A percentile compares a stretch with the other conserved stretches of the same genome.
phyloP scores from a whole-genome alignment of 768 basidiomycete species.

The Lactarius indigo region DNA sequence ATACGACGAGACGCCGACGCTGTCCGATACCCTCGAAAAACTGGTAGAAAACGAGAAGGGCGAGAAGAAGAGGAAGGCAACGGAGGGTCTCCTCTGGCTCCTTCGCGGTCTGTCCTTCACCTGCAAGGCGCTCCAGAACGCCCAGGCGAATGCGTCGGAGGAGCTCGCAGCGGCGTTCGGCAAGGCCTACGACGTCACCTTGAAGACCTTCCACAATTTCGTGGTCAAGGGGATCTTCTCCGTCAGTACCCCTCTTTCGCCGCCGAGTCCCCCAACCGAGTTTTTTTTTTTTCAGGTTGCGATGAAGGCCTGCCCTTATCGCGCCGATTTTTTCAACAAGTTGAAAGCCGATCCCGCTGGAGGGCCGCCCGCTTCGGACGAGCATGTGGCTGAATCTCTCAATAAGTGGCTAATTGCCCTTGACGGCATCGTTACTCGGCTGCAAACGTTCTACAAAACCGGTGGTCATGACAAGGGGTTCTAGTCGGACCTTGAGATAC shows the following conservation, averaged over 20 bases:
- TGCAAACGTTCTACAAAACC: slow-evolving; percentile 46
- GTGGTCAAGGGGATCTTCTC: slow-evolving; percentile 54
- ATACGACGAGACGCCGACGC: slow-evolving; percentile 59
- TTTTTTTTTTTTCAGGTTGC: slow-evolving; percentile 41
- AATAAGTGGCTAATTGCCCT: slow-evolving; percentile 53
- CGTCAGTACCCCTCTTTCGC: slow-evolving; percentile 37
- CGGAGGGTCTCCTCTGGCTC: slow-evolving; percentile 92
- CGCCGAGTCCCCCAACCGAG: neutral
- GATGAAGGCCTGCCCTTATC: slow-evolving; percentile 67
- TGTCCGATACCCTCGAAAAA: slow-evolving; percentile 76
- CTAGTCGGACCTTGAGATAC: slow-evolving; percentile 27
- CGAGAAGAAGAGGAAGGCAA: slow-evolving; percentile 85
- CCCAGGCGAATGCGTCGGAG: slow-evolving; percentile 56
- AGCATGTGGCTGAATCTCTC: slow-evolving; percentile 45
- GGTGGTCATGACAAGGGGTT: slow-evolving; percentile 44
- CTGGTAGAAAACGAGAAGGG: slow-evolving; percentile 80
- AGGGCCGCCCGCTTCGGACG: slow-evolving; percentile 37
- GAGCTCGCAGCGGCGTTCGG: slow-evolving; percentile 76
- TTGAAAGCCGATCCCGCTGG: slow-evolving; percentile 41
- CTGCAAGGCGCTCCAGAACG: slow-evolving; percentile 67
- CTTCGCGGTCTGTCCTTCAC: slow-evolving; percentile 91
- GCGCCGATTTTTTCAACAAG: slow-evolving; percentile 54
- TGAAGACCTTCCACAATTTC: slow-evolving; percentile 85
- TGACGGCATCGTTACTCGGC: slow-evolving; percentile 43
- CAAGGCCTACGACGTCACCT: slow-evolving; percentile 73